phyloP scores from a whole-genome alignment of 148 eudicot species.

The Bassia scoparia region DNA sequence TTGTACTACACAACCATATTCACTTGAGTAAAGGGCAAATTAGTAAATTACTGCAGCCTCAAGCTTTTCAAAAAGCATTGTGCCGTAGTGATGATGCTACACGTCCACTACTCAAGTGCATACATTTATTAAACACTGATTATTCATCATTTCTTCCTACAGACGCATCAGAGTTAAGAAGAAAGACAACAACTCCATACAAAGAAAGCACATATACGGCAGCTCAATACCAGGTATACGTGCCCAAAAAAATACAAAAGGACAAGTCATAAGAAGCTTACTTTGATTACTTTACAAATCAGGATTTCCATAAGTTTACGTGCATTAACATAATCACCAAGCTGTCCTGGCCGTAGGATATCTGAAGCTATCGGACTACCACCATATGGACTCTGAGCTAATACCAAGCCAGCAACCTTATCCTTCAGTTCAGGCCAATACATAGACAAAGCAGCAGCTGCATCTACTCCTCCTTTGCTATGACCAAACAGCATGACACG shows the following conservation, averaged over 20 bases:
- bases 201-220: not conserved
- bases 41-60: not conserved
- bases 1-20: not conserved
- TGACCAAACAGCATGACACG: conserved; percentile 89
- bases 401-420: conserved; percentile 88
- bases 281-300: conserved; percentile 90
- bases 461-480: conserved; percentile 96
- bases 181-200: not conserved
- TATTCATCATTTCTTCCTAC: not conserved
- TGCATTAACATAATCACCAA: conserved; percentile 86
- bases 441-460: conserved; percentile 94
- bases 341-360: conserved; percentile 83
- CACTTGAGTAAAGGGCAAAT: not conserved
- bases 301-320: conserved; percentile 87
- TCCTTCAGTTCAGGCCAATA: conserved; percentile 92
- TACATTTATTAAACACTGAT: not conserved
- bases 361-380: conserved; percentile 99
- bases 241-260: not conserved
- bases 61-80: not conserved
- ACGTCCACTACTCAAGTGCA: not conserved
- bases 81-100: not conserved
- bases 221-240: not conserved
- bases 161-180: not conserved
- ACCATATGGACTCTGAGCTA: conserved; percentile 97
- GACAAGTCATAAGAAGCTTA: conserved; percentile 24